These are phyloP conservation scores for Aspergillus steynii DNA, from an alignment of 495 filamentous ascomycete species.

Conservation along the genomic window DNA sequence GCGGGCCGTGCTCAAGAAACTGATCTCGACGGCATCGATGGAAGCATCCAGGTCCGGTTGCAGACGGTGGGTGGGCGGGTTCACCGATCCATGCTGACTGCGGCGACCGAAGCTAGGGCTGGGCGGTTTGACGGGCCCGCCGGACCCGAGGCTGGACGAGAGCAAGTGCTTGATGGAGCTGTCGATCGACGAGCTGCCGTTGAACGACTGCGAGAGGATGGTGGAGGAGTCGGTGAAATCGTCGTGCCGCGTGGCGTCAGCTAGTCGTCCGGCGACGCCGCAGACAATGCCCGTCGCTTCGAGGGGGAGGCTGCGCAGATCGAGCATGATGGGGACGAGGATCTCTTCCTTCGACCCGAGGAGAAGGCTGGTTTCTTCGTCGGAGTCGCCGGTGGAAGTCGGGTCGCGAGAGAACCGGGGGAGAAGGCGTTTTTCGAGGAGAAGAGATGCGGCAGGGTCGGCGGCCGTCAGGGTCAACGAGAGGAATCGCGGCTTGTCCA, in stretches of 20 bases:
- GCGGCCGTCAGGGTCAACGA: constrained; percentile 82
- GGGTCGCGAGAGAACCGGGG: constrained; percentile 48
- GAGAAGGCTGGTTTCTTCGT: constrained; percentile 53
- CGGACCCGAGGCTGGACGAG: constrained; percentile 14
- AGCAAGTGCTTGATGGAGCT: constrained; percentile 18
- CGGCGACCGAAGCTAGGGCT: constrained; percentile 12
- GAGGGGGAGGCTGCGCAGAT: constrained; percentile 75
- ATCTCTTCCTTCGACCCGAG: constrained; percentile 78
- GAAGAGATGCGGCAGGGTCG: constrained; percentile 75
- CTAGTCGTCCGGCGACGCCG: constrained; percentile 80
- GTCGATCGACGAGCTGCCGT: constrained; percentile 18
- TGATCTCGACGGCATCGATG: constrained; percentile 74
- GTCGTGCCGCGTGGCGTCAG: constrained; percentile 48
- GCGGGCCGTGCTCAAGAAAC: constrained; percentile 83
- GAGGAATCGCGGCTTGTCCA: constrained; percentile 74
- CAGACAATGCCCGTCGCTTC: constrained; percentile 95
- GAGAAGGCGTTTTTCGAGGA: constrained; percentile 76
- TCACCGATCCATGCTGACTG: constrained; percentile 12
- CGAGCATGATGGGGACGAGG: constrained; percentile 86
- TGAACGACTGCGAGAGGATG: constrained; percentile 13
- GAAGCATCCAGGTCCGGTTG: constrained; percentile 44
- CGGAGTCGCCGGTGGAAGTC: constrained; percentile 47
- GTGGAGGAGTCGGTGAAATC: constrained; percentile 18
- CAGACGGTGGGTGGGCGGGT: constrained; percentile 33
- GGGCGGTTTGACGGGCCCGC: constrained; percentile 14